Evolutionary conservation across 2,329 filamentous ascomycete genomes (phyloP).

Genomic region (Hymenoscyphus fructigenus): DNA sequence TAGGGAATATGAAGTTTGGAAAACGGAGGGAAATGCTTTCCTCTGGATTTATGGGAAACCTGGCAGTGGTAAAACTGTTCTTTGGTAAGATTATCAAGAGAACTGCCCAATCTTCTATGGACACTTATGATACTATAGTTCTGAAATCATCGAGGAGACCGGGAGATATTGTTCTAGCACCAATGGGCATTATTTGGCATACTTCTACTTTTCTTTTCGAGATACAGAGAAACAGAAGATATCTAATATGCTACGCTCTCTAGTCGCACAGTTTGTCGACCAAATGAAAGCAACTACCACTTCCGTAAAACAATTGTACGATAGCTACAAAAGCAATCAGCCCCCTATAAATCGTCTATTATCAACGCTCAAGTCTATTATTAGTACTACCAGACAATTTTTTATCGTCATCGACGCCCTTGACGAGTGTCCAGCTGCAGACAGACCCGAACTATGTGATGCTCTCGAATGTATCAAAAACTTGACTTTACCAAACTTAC

Average conservation of each 20-base stretch:
- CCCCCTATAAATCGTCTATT: conserved; percentile 32
- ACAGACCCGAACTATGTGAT: neutral
- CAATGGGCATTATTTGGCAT: conserved; percentile 13
- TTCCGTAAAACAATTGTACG: conserved; percentile 32
- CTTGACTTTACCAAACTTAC: neutral
- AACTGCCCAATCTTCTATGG: neutral
- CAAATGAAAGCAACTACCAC: neutral
- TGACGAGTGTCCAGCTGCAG: conserved; percentile 29
- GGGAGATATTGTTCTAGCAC: neutral
- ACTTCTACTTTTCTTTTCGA: conserved; percentile 42
- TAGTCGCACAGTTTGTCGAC: conserved; percentile 38
- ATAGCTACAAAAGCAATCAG: conserved; percentile 30
- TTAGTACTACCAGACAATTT: conserved; percentile 28
- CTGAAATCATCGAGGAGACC: conserved; percentile 26
- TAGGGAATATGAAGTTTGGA: neutral
- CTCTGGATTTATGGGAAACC: conserved; percentile 10
- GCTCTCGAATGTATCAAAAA: neutral
- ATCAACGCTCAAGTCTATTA: conserved; percentile 27
- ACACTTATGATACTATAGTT: conserved; percentile 27
- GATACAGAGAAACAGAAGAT: conserved; percentile 37
- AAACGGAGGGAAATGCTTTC: neutral
- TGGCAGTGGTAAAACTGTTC: conserved; percentile 8
- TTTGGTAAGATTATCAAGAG: neutral
- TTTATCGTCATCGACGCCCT: conserved; percentile 37
- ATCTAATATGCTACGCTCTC: conserved; percentile 35